Conservation (phyloP, 73 alveolate genomes). For the Tetrahymena borealis region DNA sequence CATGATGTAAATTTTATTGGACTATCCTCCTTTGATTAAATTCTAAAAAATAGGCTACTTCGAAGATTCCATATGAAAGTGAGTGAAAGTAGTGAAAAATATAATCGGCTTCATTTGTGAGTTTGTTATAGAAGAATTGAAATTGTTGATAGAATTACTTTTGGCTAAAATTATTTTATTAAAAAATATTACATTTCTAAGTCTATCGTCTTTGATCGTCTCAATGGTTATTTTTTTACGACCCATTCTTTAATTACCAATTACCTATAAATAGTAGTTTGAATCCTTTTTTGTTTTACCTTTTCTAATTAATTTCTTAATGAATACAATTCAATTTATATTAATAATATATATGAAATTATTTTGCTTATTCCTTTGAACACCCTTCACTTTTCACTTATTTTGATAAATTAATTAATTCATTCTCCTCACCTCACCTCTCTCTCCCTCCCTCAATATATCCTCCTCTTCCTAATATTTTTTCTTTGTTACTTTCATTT, state of each 20-base stretch:
- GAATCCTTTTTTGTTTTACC: slow-evolving; percentile 65
- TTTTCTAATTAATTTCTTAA: slow-evolving; percentile 22
- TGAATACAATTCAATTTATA: background rate
- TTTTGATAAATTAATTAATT: background rate
- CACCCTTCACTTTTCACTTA: background rate
- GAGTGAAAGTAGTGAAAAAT: no score
- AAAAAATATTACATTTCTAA: slow-evolving; percentile 36
- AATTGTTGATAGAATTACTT: background rate
- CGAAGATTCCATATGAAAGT: no score
- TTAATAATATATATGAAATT: background rate
- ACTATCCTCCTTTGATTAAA: no score
- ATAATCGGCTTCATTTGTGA: background rate
- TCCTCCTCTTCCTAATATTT: no score
- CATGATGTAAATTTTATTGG: no score
- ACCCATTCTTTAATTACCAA: slow-evolving; percentile 28
- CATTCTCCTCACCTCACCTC: background rate
- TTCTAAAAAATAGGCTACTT: no score
- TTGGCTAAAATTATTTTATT: background rate
- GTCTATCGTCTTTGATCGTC: slow-evolving; percentile 35
- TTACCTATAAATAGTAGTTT: slow-evolving; percentile 27
- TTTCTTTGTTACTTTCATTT: no score
- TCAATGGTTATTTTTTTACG: slow-evolving; percentile 30
- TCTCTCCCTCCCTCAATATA: no score
- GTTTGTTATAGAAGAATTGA: background rate
- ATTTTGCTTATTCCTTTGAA: background rate